Conservation (phyloP, 2,329 filamentous ascomycete genomes). For the Aspergillus arachidicola region DNA sequence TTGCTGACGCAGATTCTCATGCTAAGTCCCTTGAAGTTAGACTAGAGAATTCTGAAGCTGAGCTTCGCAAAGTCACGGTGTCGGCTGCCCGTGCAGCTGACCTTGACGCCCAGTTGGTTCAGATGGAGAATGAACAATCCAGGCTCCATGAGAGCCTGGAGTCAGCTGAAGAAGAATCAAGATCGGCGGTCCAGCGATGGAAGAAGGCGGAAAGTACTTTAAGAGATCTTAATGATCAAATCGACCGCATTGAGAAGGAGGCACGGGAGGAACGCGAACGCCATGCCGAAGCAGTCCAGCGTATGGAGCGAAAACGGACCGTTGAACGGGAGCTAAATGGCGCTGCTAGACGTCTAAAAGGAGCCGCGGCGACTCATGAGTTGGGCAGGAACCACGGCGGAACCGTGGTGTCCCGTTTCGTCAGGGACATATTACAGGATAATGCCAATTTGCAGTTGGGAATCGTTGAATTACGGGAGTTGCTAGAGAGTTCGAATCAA, state of each 20-base stretch:
- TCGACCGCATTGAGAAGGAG: conserved; percentile 86
- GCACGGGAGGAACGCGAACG: conserved; percentile 76
- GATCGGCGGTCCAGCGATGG: conserved; percentile 79
- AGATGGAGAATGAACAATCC: conserved; percentile 80
- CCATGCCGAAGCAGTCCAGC: conserved; percentile 76
- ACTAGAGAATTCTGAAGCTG: conserved; percentile 74
- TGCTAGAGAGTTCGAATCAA: conserved; percentile 89
- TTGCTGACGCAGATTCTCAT: conserved; percentile 76
- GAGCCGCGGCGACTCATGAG: conserved; percentile 72
- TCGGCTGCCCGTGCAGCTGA: conserved; percentile 74
- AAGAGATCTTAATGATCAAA: conserved; percentile 77
- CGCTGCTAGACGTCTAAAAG: conserved; percentile 78
- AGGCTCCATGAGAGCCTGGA: conserved; percentile 69
- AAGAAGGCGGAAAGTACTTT: conserved; percentile 80
- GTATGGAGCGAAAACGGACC: conserved; percentile 80
- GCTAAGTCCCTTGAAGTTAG: conserved; percentile 76
- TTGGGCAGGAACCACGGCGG: conserved; percentile 61
- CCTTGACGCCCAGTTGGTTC: conserved; percentile 76
- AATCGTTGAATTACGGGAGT: conserved; percentile 85
- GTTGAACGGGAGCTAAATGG: conserved; percentile 81
- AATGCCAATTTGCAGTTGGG: conserved; percentile 92
- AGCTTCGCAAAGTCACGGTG: conserved; percentile 72
- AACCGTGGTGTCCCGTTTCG: conserved; percentile 89
- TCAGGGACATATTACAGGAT: conserved; percentile 91
- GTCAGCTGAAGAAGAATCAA: conserved; percentile 72